Evolutionary conservation across 257 asterid species (phyloP).

Genomic region (Gentiana dahurica): DNA sequence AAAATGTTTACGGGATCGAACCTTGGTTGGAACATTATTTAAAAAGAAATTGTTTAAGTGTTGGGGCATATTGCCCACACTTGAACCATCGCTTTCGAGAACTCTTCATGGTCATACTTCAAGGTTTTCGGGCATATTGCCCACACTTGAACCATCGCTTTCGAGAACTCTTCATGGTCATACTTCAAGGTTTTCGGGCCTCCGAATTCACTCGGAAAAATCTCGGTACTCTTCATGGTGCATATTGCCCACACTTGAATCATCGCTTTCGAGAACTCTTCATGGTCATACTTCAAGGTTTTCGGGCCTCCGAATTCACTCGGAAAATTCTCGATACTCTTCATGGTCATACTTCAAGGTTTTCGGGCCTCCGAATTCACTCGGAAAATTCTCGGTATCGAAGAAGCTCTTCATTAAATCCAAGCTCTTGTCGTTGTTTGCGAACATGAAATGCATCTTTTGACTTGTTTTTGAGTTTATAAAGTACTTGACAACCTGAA

Average conservation of each 20-base stretch:
- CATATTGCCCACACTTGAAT: constrained; percentile 11
- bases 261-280: constrained; percentile 80
- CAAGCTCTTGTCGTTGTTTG: constrained; percentile 49
- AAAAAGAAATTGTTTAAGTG: no score
- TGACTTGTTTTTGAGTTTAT: constrained; percentile 50
- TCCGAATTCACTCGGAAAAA: constrained; percentile 81
- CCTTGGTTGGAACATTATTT: no score
- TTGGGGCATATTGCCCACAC: constrained; percentile 5
- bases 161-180: constrained; percentile 73
- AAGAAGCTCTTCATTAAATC: constrained; percentile 65
- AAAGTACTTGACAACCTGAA: constrained; percentile 63
- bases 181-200: constrained; percentile 61
- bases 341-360: no score
- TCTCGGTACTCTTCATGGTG: constrained; percentile 18
- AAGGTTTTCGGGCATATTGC: constrained; percentile 38
- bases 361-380: no score
- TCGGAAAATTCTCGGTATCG: constrained; percentile 44
- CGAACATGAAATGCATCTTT: constrained; percentile 57
- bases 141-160: constrained; percentile 44
- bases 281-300: constrained; percentile 57
- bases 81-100: constrained; percentile 59
- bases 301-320: constrained; percentile 81
- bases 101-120: constrained; percentile 63
- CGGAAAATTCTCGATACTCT: constrained; percentile 45
- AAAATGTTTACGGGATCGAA: no score